Percentiles rank a stretch among this genome's conserved stretches.
Conservation (phyloP, 1,284 basidiomycete species). For the Xerocomus minutiporus region DNA sequence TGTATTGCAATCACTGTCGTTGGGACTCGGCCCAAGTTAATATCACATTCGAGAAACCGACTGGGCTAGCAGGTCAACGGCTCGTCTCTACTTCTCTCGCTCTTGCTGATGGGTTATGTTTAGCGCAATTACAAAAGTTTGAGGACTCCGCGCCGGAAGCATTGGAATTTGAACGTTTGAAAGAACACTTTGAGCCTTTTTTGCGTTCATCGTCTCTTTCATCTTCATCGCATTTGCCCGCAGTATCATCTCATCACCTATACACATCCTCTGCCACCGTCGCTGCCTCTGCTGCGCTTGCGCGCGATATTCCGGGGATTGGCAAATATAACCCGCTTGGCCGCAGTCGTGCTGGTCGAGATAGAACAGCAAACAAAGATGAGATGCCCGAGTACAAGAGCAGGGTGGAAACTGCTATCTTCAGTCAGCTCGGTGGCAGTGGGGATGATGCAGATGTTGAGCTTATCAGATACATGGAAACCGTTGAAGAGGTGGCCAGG, state of each 20-base stretch:
- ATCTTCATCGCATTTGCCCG: constrained; percentile 51
- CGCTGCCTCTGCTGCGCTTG: constrained; percentile 77
- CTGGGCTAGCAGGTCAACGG: constrained; percentile 78
- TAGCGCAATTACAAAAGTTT: constrained; percentile 84
- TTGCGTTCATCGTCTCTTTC: constrained; percentile 70
- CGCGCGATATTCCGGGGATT: constrained; percentile 76
- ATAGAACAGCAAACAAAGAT: constrained; percentile 61
- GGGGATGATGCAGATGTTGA: constrained; percentile 70
- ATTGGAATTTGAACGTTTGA: constrained; percentile 86
- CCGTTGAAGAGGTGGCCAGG: constrained; percentile 59
- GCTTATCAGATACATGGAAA: constrained; percentile 59
- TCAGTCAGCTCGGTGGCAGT: constrained; percentile 48
- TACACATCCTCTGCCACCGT: constrained; percentile 78
- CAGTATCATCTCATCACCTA: constrained; percentile 54
- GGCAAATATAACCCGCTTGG: constrained; percentile 65
- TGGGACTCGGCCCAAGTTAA: constrained; percentile 93
- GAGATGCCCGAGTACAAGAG: constrained; percentile 72
- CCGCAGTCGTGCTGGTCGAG: constrained; percentile 50
- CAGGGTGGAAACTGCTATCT: constrained; percentile 57
- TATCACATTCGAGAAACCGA: constrained; percentile 93
- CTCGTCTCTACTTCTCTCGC: background rate
- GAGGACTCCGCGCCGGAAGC: constrained; percentile 83
- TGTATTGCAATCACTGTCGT: constrained; percentile 88
- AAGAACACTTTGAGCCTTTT: constrained; percentile 92
- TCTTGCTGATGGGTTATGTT: constrained; percentile 5